Base-by-base conservation (phyloP, 2,329 filamentous ascomycete species). In the Meredithiella fracta region DNA sequence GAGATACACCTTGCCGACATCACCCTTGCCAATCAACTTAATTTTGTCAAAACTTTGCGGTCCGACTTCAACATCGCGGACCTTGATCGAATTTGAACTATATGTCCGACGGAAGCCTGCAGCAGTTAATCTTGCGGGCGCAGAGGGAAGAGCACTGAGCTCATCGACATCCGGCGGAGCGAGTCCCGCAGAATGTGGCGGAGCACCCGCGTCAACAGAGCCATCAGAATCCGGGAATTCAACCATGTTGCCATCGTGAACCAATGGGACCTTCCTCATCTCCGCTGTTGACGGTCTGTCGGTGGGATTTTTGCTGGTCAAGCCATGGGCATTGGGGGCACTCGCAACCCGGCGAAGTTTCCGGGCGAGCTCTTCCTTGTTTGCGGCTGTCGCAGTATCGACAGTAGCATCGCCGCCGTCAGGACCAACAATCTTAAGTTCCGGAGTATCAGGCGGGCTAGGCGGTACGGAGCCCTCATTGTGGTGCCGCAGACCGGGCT, bases 21-120 rank as follows among this genome's bases (percentile, higher is more conserved):
- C 92, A 58, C 92, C 92, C 73, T 98, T 98, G 57, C 92, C 92
- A 65, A 98, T 96, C 70, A 98, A 77, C 70, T 98, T 98, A 70
- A 98, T 96, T 79, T 98, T 98, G 75, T 98, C 92, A 64, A 98
- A 98, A 67, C 91, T 97, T 60, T 86, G 77, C 0, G 92, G 92
- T 0, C 89, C 86, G 37, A 98, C 92, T 70, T 98, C 92, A 51
- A 98, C 92, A 67, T 95, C 89, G 64, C 92, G 81, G 62, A 97
- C 87, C 71, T 98, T 98, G 75, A 98, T 98, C 42, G 92, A 97
- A 69, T 97, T 98, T 62, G 91, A 96, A 70, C 92, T 97, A 69
- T 98, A 98, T 2, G 92, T 98, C 67, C 92, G 80, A 64, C 92
- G 78, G 71, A 96, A 98, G 20, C 87, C 82, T 51, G 87, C 75